Percentiles rank a stretch among this genome's conserved stretches.
phyloP scores from a whole-genome alignment of 106 monocot species.

The Dioscorea dumetorum region DNA sequence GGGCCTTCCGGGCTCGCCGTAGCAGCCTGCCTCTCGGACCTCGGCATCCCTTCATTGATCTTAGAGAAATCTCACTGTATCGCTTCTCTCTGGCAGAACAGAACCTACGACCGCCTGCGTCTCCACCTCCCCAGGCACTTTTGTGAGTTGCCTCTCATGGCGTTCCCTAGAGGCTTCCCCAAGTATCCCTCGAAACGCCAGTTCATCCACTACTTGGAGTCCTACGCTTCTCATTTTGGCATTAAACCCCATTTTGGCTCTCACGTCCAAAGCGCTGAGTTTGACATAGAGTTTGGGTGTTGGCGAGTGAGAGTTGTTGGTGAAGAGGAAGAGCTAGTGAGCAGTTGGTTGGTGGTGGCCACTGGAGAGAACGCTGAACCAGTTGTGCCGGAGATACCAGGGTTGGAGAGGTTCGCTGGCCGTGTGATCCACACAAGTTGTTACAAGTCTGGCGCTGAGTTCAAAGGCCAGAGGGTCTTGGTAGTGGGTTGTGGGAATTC shows the following conservation, averaged over 20 bases:
- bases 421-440: conserved; percentile 51
- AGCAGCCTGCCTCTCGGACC: conserved; percentile 58
- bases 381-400: conserved; percentile 37
- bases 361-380: conserved; percentile 93
- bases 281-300: conserved; percentile 15
- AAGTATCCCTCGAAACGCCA: conserved; percentile 86
- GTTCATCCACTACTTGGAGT: conserved; percentile 70
- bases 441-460: conserved; percentile 55
- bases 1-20: conserved; percentile 93
- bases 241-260: conserved; percentile 47
- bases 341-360: conserved; percentile 81
- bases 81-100: conserved; percentile 75
- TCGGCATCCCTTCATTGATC: conserved; percentile 53
- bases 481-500: conserved; percentile 93
- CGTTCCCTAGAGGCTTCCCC: conserved; percentile 64
- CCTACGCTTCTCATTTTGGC: conserved; percentile 48
- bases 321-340: conserved; percentile 27
- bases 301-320: conserved; percentile 42
- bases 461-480: conserved; percentile 56
- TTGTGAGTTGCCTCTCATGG: conserved; percentile 68
- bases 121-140: conserved; percentile 91
- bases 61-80: conserved; percentile 70
- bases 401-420: conserved; percentile 45
- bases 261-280: conserved; percentile 41
- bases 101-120: conserved; percentile 74